Base-by-base conservation (phyloP, 306 rosid genomes). In the Amphicarpaea edgeworthii region DNA sequence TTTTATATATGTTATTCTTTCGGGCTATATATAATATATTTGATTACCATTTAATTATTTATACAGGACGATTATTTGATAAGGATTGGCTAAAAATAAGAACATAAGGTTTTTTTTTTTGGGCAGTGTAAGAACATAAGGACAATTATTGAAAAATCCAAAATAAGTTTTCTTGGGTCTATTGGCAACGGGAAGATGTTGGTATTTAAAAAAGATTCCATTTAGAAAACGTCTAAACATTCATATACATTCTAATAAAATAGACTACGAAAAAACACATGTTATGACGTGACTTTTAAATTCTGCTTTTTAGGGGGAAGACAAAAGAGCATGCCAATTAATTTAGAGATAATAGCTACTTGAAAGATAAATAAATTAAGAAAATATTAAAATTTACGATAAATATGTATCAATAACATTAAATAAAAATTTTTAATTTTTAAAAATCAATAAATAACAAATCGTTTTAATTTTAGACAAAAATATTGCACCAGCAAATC, bases 401-500 rank as follows among this genome's bases (percentile, higher is more conserved):
- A 11, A 4, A 34, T 34, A 34, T 34, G n/a, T 55, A 57, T 23
- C 17, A 24, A 24, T 24, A 57, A 21, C 3, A 21, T 21, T 54
- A 17, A 49, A 53, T 1, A 34, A 6, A 34, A 34, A 34, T 34
- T 34, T 34, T 7, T 34, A 34, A 34, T 6, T 1, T 53, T 24
- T 55, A 1, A 26, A 19, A 21, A 55, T 4, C 34, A 11, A 7
- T 26, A 26, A 26, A 58, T 58, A 26, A 26, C 8, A 12, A 0
- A 68, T 84, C 41, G 10, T 59, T 54, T 73, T 54, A 50, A n/a
- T 32, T 73, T 45, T 41, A 4, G 24, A 46, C 7, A 73, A 46
- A 57, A 68, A 43, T 64, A n/a, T n/a, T n/a, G 65, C 76, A 55
- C 42, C 57, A 46, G 68, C 79, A 89, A 82, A 78, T 85, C 82